Evolutionary conservation across 176 grass and related monocot genomes (phyloP), one percentile per base, ranked within the genome.

Genomic region (Rhynchospora breviuscula): DNA sequence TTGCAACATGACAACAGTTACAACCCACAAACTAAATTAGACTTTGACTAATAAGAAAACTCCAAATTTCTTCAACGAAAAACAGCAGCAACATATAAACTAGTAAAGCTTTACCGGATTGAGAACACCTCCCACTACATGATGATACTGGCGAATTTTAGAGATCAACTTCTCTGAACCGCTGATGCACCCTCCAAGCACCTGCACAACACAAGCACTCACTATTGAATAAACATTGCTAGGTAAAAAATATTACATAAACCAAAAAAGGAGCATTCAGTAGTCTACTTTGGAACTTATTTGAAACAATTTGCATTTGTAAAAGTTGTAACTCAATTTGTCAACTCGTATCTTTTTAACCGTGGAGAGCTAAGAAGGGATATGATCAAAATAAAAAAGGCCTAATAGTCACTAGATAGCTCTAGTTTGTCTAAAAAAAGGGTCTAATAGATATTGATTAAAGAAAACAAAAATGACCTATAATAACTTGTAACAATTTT

Each of bases 171-270:
- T 68, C 49, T 89, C 77, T 0, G 90, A 85, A 35, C 90, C 92
- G 81, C 90, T 97, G 76, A 97, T 68, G 59, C 94, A 94, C 77
- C 94, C 94, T 45, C 88, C 91, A 8, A 97, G 88, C 29, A 92
- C 91, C 91, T 90, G 49, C 18, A 84, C 47, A 67, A 47, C 14
- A 79, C 44, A 43, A 13, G 0, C 10, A 67, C 22, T 19, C 12
- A 15, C 65, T 12, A 68, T 12, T 78, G 1, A 33, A 33, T 45
- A 46, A 52, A 10, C 21, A 67, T 40, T 75, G 45, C 26, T 40
- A 0, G 10, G 25, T 10, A 75, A 52, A 75, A 11, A 53, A 52
- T 14, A 12, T 51, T 52, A 53, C 4, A 52, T 25, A 22, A 75
- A 25, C 21, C 21, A 23, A 75, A 52, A 52, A 75, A 52, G n/a